Evolutionary conservation across 1,284 basidiomycete species (phyloP), one percentile per base, ranked within the genome.

Genomic region (Apiotrichum siamense): DNA sequence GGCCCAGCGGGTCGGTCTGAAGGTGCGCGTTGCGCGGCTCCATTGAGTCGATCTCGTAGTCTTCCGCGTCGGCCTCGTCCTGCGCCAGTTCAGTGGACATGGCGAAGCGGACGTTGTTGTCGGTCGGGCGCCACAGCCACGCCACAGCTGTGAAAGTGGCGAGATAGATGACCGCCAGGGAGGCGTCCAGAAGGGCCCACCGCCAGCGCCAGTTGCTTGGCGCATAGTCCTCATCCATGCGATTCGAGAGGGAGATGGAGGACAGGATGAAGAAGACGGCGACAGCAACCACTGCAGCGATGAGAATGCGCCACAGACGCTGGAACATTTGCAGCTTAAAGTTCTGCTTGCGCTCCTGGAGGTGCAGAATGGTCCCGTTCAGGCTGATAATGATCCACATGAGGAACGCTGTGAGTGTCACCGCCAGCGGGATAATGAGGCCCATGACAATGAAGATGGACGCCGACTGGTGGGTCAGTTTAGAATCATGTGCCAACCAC

Each of bases 141-240:
- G 88, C 84, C 57, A 97, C 90, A 10, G 82, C 77, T 41, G 78
- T 75, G 70, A 98, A 97, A 40, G 86, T 84, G 29, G 79, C 74
- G 44, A 92, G 80, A 70, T 91, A 96, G 31, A 96, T 82, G 26
- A 91, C 77, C 1, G 87, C 83, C 26, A 97, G 80, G 80, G 90
- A 97, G n/a, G 92, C 96, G 64, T 98, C 96, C 38, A 98, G 80
- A 15, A 98, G 77, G 82, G 92, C 90, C 96, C 96, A 99, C 45
- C 93, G 83, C 47, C 83, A 82, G 58, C 81, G 81, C 94, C 94
- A 98, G n/a, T 89, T 88, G 57, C 86, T 85, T 2, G 93, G 87
- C 7, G 88, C 86, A 66, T 94, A 97, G 67, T 94, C 89, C 80
- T 96, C 89, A 9, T 88, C 86, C 18, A 89, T 77, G 45, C 92